Base-by-base conservation (phyloP, 129 eudicot genomes). In the Flaveria brownii region DNA sequence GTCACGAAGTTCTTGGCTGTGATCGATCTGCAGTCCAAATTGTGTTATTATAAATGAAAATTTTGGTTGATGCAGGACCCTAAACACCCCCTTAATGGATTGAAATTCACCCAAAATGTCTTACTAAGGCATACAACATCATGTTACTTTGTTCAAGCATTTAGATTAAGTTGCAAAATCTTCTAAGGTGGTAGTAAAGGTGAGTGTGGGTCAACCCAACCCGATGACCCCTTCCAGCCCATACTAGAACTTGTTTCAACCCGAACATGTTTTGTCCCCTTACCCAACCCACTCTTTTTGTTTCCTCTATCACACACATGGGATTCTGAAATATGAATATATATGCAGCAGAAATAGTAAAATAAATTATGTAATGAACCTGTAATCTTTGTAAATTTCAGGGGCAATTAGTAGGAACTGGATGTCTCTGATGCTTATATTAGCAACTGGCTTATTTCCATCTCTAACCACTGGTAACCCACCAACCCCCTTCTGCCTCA, bases 341-440 rank as follows among this genome's bases (percentile, higher is more conserved):
- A 15, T 30, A 52, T 55, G 57, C 47, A 17, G 30, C 28, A 36
- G 36, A 69, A 51, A 52, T 56, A 30, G 42, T 16, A 8, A 43
- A 78, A 11, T 36, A 56, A 1, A 22, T 75, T 67, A n/a, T 16
- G 39, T 2, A 23, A 83, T 82, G 26, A 50, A 92, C 98, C 98
- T 90, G 91, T 82, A 85, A 47, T 90, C 90, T 85, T 84, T 93
- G 89, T 93, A 93, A 65, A 93, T 90, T 47, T 89, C 89, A 0
- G 98, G 96, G 64, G 98, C 89, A 54, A 86, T 86, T 71, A 93
- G 81, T 75, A 93, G 93, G 83, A 86, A 93, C 70, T 93, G 98
- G 18, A 90, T 87, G 65, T 93, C 98, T 77, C 97, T 76, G 72
- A 93, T 88, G 82, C 98, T 93, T 76, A 93, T 93, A 82, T 90